Evolutionary conservation across 345 rosid genomes (phyloP).

Genomic region (Syzygium jambos): DNA sequence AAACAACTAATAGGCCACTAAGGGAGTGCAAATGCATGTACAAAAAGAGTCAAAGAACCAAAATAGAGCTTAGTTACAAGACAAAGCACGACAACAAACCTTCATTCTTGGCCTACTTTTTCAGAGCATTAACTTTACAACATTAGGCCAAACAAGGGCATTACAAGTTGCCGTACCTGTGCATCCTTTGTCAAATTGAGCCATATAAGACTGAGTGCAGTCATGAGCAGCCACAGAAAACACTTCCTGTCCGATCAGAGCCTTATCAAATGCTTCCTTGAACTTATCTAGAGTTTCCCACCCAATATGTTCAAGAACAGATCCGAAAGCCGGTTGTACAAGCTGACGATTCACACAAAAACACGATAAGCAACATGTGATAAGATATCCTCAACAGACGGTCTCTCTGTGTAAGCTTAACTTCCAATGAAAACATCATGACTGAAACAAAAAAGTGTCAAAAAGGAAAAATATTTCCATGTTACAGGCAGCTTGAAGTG

Average conservation of each 20-base stretch:
- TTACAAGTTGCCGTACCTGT: slow-evolving; percentile 35
- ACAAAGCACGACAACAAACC: not conserved
- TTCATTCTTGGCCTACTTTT: not conserved
- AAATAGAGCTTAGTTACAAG: not conserved
- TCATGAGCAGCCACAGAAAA: slow-evolving; percentile 52
- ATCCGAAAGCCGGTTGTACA: slow-evolving; percentile 79
- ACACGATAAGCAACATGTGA: too few species aligned
- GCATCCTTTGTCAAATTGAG: slow-evolving; percentile 59
- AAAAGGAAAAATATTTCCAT: not conserved
- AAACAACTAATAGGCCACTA: not conserved
- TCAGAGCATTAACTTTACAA: not conserved
- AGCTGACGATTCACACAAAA: not conserved
- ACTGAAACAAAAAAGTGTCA: too few species aligned
- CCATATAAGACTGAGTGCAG: slow-evolving; percentile 34
- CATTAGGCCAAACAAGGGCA: not conserved
- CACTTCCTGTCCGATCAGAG: slow-evolving; percentile 66
- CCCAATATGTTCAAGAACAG: slow-evolving; percentile 69
- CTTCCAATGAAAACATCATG: too few species aligned
- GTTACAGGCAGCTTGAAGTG: not conserved
- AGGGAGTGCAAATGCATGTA: not conserved
- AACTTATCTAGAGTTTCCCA: slow-evolving; percentile 60
- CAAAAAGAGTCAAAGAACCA: not conserved
- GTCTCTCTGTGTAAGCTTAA: too few species aligned
- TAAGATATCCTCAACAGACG: too few species aligned
- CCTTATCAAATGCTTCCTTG: slow-evolving; percentile 68